Evolutionary conservation across 1,284 basidiomycete genomes (phyloP), one percentile per base, ranked within the genome.

Genomic region (Cutaneotrichosporon sp.): DNA sequence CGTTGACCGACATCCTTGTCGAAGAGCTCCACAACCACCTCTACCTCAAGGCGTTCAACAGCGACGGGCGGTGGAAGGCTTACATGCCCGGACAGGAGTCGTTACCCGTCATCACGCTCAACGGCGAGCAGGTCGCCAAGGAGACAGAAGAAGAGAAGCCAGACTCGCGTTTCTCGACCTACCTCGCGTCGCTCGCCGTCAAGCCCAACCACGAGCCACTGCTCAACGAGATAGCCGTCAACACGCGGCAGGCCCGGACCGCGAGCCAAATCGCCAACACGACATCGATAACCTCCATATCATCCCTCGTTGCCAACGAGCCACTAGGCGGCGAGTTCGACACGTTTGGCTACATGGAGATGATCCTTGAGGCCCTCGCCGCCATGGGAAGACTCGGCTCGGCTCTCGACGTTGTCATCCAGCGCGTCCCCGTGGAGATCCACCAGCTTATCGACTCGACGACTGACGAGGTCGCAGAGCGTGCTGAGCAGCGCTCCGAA

Each of bases 11-110:
- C 67, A 97, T 99, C 61, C 81, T 99, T 56, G 84, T 97, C 18
- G 97, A 99, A 68, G 97, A 99, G 75, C 83, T 99, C 25, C 95
- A 99, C 76, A 94, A 89, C 71, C 97, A 99, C 78, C 81, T 99
- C n/a, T 99, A 98, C 78, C 85, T 99, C 62, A 98, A 97, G 75
- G 92, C 90, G 8, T 95, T 93, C 77, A 97, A 94, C 87, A 95
- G 91, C 75, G 95, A 99, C 68, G 86, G 87, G 10, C 86, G 95
- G 50, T 99, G 97, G 97, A 83, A 86, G 27, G 80, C 89, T 0
- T 98, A 97, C 77, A 81, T 83, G 10, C 87, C 89, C 0, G 90
- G 90, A 53, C 95, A 97, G 27, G 84, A 87, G 58, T 77, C 29
- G 8, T 22, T 59, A 8, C 67, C 66, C 3, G 59, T 69, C 54